Percentiles rank a stretch among this genome's conserved stretches.
Conservation (phyloP, 2,329 filamentous ascomycete species). For the Exophiala spinifera region DNA sequence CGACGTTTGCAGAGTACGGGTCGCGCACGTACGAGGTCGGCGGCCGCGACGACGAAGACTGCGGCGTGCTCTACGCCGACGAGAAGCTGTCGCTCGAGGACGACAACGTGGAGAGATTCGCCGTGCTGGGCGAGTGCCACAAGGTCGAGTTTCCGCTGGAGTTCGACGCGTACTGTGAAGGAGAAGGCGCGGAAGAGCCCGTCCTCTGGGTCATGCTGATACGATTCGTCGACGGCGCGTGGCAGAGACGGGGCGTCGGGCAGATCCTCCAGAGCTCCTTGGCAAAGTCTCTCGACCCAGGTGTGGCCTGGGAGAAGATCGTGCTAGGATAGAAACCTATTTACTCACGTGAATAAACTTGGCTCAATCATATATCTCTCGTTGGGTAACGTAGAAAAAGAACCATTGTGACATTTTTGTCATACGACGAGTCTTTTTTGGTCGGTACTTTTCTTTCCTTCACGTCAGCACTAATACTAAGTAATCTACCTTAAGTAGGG, state of each 20-base stretch:
- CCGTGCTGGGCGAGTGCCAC: not conserved
- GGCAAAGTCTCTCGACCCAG: not conserved
- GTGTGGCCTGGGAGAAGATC: not conserved
- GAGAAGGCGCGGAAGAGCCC: not conserved
- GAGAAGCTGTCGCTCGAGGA: not conserved
- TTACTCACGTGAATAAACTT: too few relatives aligned
- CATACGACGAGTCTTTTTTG: too few relatives aligned
- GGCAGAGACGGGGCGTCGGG: not conserved
- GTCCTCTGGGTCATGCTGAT: conserved; percentile 1
- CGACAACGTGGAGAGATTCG: not conserved
- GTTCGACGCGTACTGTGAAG: not conserved
- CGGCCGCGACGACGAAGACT: not conserved
- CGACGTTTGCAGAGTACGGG: not conserved
- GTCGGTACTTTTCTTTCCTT: too few relatives aligned
- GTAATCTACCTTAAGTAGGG: too few relatives aligned
- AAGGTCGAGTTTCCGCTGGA: not conserved
- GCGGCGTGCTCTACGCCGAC: not conserved
- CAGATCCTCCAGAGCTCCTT: not conserved
- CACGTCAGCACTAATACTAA: too few relatives aligned
- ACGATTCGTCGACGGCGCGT: not conserved
- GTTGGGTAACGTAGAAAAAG: too few relatives aligned
- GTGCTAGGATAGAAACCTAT: not conserved
- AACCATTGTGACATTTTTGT: too few relatives aligned
- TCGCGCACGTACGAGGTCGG: not conserved
- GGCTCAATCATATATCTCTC: too few relatives aligned